These are phyloP conservation scores for Triticum aestivum DNA, from an alignment of 176 grass and related monocot genomes.

Conservation along the genomic window IWGSC_CS_RefSeq_v2.1 NC_057814.1:269836181-269836680, in stretches of 20 bases:
- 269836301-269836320: no score
- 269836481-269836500: slow-evolving; percentile 80
- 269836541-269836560: not conserved
- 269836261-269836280: no score
- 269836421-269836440: slow-evolving; percentile 28
- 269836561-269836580: slow-evolving; percentile 10
- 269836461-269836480: slow-evolving; percentile 85
- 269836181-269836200: not conserved
- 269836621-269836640: not conserved
- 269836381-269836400: not conserved
- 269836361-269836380: not conserved
- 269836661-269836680: not conserved
- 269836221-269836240: no score
- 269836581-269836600: not conserved
- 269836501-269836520: slow-evolving; percentile 71
- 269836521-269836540: slow-evolving; percentile 49
- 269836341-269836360: no score
- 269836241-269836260: no score
- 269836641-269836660: not conserved
- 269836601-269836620: not conserved
- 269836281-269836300: no score
- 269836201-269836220: no score
- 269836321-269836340: no score
- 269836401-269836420: not conserved
- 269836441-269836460: slow-evolving; percentile 40